Percentiles rank a stretch among this genome's conserved stretches.
These are phyloP conservation scores for Melanopsichium pennsylvanicum DNA, from an alignment of 1,284 basidiomycete species.

Conservation along the genomic window DNA sequence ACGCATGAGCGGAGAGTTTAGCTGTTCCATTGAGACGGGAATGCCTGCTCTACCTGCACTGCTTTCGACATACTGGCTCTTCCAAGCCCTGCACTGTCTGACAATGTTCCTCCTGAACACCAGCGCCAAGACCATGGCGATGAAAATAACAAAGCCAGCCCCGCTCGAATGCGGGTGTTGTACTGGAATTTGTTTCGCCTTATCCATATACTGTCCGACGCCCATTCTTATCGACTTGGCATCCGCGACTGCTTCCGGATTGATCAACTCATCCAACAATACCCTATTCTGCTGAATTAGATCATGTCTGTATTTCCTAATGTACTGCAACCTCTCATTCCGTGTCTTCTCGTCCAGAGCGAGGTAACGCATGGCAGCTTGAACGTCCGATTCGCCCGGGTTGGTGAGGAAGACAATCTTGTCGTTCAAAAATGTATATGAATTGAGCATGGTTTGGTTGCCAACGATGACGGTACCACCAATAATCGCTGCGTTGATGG, in stretches of 20 bases:
- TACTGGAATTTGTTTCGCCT: neutral
- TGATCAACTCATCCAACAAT: constrained; percentile 1
- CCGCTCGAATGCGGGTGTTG: constrained; percentile 7
- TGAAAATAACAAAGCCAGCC: neutral
- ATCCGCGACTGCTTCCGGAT: constrained; percentile 2
- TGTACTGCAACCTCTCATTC: constrained; percentile 6
- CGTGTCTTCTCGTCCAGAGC: constrained; percentile 1
- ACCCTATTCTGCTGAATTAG: constrained; percentile 3
- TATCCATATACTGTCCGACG: neutral
- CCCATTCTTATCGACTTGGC: neutral
- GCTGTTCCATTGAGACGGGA: neutral
- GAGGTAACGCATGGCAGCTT: constrained; percentile 11
- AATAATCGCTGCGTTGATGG: constrained; percentile 13
- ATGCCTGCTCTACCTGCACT: neutral
- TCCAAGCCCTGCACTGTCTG: neutral
- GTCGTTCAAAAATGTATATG: constrained; percentile 6
- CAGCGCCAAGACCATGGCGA: neutral
- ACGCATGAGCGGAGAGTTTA: neutral
- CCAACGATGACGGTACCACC: constrained; percentile 7
- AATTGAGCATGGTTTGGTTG: constrained; percentile 5
- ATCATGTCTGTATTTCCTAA: neutral
- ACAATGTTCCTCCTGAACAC: constrained; percentile 3
- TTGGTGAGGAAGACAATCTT: neutral
- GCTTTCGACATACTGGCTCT: neutral
- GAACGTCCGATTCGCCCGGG: constrained; percentile 4